Base-by-base conservation (phyloP, 2,329 filamentous ascomycete species). In the Lachnellula hyalina region DNA sequence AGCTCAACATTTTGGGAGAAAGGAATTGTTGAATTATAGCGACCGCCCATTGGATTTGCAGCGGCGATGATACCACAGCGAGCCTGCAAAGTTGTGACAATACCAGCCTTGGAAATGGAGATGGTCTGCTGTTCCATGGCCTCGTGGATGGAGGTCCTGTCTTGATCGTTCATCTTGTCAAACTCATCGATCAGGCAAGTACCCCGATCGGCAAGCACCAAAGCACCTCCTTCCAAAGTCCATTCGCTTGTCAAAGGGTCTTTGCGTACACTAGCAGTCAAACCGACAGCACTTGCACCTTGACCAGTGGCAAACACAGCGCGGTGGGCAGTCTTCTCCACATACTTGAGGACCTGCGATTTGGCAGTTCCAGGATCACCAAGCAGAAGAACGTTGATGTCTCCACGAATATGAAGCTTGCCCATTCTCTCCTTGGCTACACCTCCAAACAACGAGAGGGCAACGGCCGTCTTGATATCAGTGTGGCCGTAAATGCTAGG, bases 51-150 rank as follows among this genome's bases (percentile, higher is more conserved):
- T 0, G 94, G 94, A 73, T 99, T 99, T 65, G 94, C 94, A 1
- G 94, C 94, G 15, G 94, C 94, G 61, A 99, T 91, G 63, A 99
- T 95, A 52, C 92, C 91, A 71, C 94, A 99, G 40, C 94, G 87
- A 44, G 94, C 94, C 72, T 99, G 93, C 0, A 99, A 79, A 0
- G 94, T 97, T 1, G 94, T 99, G 44, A 99, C 94, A 58, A 99
- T 99, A 73, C 94, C 94, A 0, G 94, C 94, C 71, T 99, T 99
- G 61, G 91, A 96, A 68, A 99, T 99, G 58, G 93, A 97, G 63
- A 99, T 99, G 1, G 94, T 99, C 74, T 99, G 94, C 73, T 99
- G 94, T 73, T 99, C 94, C 94, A 99, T 99, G 57, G 94, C 94
- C 78, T 99, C 94, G 80, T 99, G 94, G 64, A 99, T 99, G 7